phyloP scores from a whole-genome alignment of 768 basidiomycete species.

The Phaeotremella fagi region DNA sequence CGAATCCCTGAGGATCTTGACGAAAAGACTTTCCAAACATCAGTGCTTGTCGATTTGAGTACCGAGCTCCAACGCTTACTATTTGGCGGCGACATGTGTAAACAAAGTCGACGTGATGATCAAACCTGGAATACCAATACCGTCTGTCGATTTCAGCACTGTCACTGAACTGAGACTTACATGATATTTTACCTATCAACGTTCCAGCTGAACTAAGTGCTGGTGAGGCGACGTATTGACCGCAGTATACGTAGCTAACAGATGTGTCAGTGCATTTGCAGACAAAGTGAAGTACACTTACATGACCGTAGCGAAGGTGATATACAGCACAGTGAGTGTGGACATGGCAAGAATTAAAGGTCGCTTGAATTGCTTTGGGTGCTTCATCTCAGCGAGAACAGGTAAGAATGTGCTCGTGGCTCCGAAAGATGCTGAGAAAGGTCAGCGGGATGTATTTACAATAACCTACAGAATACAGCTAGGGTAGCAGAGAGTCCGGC shows the following conservation, averaged over 20 bases:
- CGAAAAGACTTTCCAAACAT: conserved; percentile 18
- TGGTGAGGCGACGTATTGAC: conserved; percentile 44
- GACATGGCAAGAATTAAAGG: conserved; percentile 34
- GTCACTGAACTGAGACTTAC: background rate
- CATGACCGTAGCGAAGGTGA: conserved; percentile 13
- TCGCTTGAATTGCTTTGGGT: conserved; percentile 44
- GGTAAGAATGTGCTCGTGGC: conserved; percentile 15
- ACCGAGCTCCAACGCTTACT: background rate
- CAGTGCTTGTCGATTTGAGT: background rate
- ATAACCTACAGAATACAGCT: background rate
- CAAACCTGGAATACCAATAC: conserved; percentile 24
- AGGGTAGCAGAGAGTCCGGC: conserved; percentile 2
- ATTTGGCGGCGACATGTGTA: conserved; percentile 25
- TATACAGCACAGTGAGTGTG: conserved; percentile 34
- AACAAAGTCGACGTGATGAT: conserved; percentile 27
- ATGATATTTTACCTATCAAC: conserved; percentile 39
- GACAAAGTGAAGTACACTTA: background rate
- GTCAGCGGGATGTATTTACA: background rate
- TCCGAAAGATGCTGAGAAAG: conserved; percentile 1
- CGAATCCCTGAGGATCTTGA: conserved; percentile 31
- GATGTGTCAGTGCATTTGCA: background rate
- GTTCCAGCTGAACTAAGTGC: conserved; percentile 45
- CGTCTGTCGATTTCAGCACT: conserved; percentile 8
- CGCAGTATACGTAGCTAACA: conserved; percentile 16
- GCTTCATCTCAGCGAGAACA: conserved; percentile 48